A percentile compares a stretch with the other conserved stretches of the same genome.
Evolutionary conservation across 1,284 basidiomycete species (phyloP).

Genomic region (Termitomyces sp.): DNA sequence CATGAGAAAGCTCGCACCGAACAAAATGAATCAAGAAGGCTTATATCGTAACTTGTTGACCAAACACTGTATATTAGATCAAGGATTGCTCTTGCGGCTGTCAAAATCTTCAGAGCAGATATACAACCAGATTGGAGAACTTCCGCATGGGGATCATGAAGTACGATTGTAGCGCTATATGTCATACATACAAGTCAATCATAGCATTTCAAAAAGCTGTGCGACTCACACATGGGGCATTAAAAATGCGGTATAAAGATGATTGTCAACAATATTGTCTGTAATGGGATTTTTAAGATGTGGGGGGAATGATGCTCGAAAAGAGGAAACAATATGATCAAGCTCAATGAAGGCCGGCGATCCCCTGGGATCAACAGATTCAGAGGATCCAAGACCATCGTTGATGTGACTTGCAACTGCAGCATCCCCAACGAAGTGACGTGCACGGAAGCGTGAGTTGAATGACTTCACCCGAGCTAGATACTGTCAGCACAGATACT

Average conservation of each 20-base stretch:
- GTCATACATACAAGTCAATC: slow-evolving; percentile 5
- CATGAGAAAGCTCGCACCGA: slow-evolving; percentile 35
- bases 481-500: not conserved
- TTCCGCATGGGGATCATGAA: slow-evolving; percentile 71
- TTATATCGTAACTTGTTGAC: slow-evolving; percentile 67
- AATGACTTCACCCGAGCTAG: slow-evolving; percentile 63
- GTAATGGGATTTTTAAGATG: slow-evolving; percentile 52
- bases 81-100: slow-evolving; percentile 58
- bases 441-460: slow-evolving; percentile 61
- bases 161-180: slow-evolving; percentile 52
- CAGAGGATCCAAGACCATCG: slow-evolving; percentile 28
- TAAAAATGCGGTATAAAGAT: slow-evolving; percentile 60
- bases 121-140: slow-evolving; percentile 52
- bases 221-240: slow-evolving; percentile 58
- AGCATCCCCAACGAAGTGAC: slow-evolving; percentile 51
- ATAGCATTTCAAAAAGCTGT: slow-evolving; percentile 1
- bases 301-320: slow-evolving; percentile 55
- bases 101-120: slow-evolving; percentile 62
- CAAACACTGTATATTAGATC: slow-evolving; percentile 63
- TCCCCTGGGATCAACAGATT: slow-evolving; percentile 49
- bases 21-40: slow-evolving; percentile 58
- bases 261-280: slow-evolving; percentile 56
- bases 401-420: slow-evolving; percentile 31
- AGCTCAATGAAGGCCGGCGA: slow-evolving; percentile 63
- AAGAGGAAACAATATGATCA: slow-evolving; percentile 52